Conservation (phyloP, 129 eudicot genomes). For the Apium graveolens region DNA sequence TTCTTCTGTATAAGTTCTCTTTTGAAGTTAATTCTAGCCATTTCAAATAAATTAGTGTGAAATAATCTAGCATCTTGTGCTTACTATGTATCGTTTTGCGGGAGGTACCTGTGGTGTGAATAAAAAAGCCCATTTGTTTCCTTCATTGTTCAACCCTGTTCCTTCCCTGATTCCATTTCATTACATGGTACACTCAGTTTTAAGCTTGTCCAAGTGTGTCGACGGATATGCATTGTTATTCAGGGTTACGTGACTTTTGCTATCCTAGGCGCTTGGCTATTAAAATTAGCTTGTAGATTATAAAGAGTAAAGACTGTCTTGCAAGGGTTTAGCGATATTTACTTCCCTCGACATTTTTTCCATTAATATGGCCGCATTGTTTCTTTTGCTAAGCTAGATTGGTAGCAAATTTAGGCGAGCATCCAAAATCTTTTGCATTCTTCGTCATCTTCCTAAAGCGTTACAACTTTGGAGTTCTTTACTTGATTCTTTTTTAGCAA, state of each 20-base stretch:
- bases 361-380: not conserved
- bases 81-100: constrained; percentile 9
- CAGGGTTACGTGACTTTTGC: not conserved
- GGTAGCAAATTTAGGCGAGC: not conserved
- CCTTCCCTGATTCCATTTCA: not conserved
- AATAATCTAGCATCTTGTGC: constrained; percentile 7
- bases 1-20: constrained; percentile 1
- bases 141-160: constrained; percentile 10
- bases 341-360: not conserved
- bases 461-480: not conserved
- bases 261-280: not conserved
- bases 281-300: not conserved
- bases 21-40: not conserved
- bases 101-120: constrained; percentile 19
- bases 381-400: not conserved
- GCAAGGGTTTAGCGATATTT: not conserved
- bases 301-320: not conserved
- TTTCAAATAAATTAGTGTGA: constrained; percentile 14
- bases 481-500: not conserved
- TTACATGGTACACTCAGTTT: not conserved
- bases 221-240: not conserved
- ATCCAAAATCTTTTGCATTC: not conserved
- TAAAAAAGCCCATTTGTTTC: constrained; percentile 18
- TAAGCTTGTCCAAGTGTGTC: not conserved
- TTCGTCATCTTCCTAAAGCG: not conserved